These are phyloP conservation scores for Haplosporangium gracile DNA, from an alignment of 192 early-diverging fungal genomes.

Conservation along the genomic window DNA sequence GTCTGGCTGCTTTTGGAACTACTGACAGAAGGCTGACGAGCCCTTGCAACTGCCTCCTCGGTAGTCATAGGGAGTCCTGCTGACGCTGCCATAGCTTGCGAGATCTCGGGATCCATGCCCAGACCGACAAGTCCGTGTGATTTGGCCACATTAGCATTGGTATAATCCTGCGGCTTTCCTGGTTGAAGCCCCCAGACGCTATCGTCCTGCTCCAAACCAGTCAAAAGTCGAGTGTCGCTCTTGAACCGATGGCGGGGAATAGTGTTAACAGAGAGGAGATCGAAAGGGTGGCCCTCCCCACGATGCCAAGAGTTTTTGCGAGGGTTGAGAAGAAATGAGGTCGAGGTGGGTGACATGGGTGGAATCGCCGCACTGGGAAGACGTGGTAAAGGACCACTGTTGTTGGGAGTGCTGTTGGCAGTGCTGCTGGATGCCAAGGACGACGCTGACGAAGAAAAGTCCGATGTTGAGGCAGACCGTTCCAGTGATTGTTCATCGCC, in stretches of 20 bases:
- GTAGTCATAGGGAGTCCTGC: background rate
- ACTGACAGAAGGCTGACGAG: constrained; percentile 18
- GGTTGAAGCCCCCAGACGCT: constrained; percentile 13
- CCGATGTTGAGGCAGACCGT: background rate
- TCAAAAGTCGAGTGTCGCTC: constrained; percentile 19
- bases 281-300: constrained; percentile 49
- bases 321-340: constrained; percentile 28
- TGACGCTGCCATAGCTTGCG: constrained; percentile 6
- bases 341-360: background rate
- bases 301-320: constrained; percentile 54
- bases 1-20: constrained; percentile 11
- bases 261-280: background rate
- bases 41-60: constrained; percentile 9
- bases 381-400: background rate
- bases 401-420: background rate
- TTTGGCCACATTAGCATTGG: background rate
- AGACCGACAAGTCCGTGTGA: constrained; percentile 14
- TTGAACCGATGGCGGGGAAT: constrained; percentile 26
- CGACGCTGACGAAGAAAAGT: background rate
- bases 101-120: constrained; percentile 21
- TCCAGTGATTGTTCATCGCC: background rate
- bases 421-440: background rate
- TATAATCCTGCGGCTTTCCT: background rate
- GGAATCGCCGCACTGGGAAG: constrained; percentile 16
- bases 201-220: constrained; percentile 26